These are phyloP conservation scores for Sphaerobolus stellatus DNA, from an alignment of 1,284 basidiomycete genomes.

Conservation along the genomic window DNA sequence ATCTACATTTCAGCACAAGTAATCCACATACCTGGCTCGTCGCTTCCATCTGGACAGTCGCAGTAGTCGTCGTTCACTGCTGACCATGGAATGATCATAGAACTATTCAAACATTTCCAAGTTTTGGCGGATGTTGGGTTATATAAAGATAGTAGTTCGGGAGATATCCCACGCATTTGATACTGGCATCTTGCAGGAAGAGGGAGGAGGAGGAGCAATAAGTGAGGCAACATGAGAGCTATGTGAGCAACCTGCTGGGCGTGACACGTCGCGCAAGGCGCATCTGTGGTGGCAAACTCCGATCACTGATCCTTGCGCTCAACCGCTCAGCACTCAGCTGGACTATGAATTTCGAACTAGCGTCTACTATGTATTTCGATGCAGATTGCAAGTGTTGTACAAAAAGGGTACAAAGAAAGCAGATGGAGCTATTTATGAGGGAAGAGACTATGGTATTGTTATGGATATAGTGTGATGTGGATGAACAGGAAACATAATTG, in stretches of 20 bases:
- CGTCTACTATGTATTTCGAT: no score
- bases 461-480: no score
- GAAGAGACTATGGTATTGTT: no score
- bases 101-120: slow-evolving; percentile 75
- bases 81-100: slow-evolving; percentile 68
- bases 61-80: slow-evolving; percentile 95
- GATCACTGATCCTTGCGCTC: not conserved
- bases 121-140: slow-evolving; percentile 20
- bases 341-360: no score
- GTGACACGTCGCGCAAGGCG: no score
- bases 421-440: no score
- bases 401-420: no score
- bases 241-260: not conserved
- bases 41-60: slow-evolving; percentile 90
- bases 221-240: slow-evolving; percentile 3
- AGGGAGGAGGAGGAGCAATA: slow-evolving; percentile 1
- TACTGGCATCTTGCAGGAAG: not conserved
- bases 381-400: no score
- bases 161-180: slow-evolving; percentile 3
- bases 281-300: no score
- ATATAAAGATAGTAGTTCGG: slow-evolving; percentile 1
- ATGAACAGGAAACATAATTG: no score
- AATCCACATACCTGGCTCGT: slow-evolving; percentile 74
- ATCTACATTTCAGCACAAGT: slow-evolving; percentile 5
- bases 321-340: not conserved